Evolutionary conservation across 2,329 filamentous ascomycete species (phyloP).

Genomic region (Fusarium brachygibbosum): DNA sequence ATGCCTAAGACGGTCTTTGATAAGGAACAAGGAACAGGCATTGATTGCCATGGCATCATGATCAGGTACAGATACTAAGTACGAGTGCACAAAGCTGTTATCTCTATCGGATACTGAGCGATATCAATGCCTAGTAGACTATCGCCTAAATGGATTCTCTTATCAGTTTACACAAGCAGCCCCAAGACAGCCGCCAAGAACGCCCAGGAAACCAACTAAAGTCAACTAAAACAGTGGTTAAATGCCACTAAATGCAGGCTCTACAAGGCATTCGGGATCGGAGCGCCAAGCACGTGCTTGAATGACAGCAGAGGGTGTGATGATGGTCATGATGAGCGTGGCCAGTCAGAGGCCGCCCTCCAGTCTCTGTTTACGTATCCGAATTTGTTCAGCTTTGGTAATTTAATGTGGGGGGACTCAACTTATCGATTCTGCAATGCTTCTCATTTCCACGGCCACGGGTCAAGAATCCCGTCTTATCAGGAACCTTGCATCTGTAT

Average conservation of each 20-base stretch:
- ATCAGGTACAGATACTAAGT: slow-evolving; percentile 7
- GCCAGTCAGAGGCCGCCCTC: slow-evolving; percentile 45
- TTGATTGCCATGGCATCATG: slow-evolving; percentile 39
- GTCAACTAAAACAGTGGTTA: slow-evolving; percentile 23
- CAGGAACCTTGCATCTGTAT: slow-evolving; percentile 36
- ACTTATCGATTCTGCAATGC: slow-evolving; percentile 36
- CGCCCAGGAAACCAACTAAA: slow-evolving; percentile 16
- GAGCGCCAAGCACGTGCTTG: slow-evolving; percentile 40
- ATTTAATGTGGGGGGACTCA: slow-evolving; percentile 39
- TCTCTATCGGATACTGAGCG: slow-evolving; percentile 39
- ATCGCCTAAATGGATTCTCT: slow-evolving; percentile 34
- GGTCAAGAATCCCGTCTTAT: slow-evolving; percentile 36
- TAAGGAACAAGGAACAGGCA: slow-evolving; percentile 30
- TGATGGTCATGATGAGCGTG: slow-evolving; percentile 10
- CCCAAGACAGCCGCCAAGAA: slow-evolving; percentile 24
- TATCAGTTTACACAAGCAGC: slow-evolving; percentile 33
- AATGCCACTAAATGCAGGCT: slow-evolving; percentile 38
- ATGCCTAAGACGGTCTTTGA: slow-evolving; percentile 27
- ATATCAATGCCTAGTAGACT: slow-evolving; percentile 19
- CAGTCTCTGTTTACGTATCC: slow-evolving; percentile 53
- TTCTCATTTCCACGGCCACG: slow-evolving; percentile 35
- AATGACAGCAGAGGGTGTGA: slow-evolving; percentile 22
- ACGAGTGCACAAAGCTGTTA: slow-evolving; percentile 23
- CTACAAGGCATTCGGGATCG: slow-evolving; percentile 33
- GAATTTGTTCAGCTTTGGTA: slow-evolving; percentile 52